A percentile compares a stretch with the other conserved stretches of the same genome.
phyloP scores from a whole-genome alignment of 768 basidiomycete species.

The Tricholoma furcatifolium region DNA sequence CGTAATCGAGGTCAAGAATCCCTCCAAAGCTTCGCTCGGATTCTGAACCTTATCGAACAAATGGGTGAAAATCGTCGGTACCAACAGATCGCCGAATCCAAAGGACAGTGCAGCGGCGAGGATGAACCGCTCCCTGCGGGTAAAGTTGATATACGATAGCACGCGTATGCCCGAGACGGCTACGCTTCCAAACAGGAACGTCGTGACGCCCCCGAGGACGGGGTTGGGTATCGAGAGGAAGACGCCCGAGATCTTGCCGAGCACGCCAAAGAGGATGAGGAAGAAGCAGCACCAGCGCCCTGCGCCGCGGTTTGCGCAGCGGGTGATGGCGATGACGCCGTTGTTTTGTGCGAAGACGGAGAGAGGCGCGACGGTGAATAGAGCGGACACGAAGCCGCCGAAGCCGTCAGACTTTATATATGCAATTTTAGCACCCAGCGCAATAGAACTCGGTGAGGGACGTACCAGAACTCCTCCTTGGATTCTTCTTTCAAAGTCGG shows the following conservation, averaged over 20 bases:
- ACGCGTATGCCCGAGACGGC: conserved; percentile 71
- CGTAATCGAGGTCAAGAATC: conserved; percentile 74
- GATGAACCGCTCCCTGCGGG: conserved; percentile 66
- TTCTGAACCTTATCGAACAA: conserved; percentile 63
- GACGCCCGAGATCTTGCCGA: conserved; percentile 82
- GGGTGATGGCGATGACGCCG: conserved; percentile 80
- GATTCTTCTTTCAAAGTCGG: conserved; percentile 77
- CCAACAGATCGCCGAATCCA: conserved; percentile 70
- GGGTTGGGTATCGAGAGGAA: conserved; percentile 84
- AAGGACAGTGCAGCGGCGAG: conserved; percentile 68
- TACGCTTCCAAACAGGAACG: conserved; percentile 82
- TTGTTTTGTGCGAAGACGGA: conserved; percentile 75
- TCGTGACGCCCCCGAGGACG: conserved; percentile 83
- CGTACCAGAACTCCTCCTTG: conserved; percentile 77
- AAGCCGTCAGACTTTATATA: conserved; percentile 66
- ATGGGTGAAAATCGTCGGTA: conserved; percentile 62
- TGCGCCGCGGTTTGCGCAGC: conserved; percentile 78
- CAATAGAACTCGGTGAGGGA: conserved; percentile 25
- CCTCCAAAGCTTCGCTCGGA: conserved; percentile 55
- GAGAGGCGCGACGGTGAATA: conserved; percentile 80
- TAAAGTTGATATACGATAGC: conserved; percentile 56
- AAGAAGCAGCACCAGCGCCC: conserved; percentile 80
- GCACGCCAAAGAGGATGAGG: conserved; percentile 75
- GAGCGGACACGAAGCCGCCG: conserved; percentile 73
- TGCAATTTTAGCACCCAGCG: conserved; percentile 43